Percentiles rank a stretch among this genome's conserved stretches.
phyloP scores from a whole-genome alignment of 768 basidiomycete genomes.

The Rickenella mellea region DNA sequence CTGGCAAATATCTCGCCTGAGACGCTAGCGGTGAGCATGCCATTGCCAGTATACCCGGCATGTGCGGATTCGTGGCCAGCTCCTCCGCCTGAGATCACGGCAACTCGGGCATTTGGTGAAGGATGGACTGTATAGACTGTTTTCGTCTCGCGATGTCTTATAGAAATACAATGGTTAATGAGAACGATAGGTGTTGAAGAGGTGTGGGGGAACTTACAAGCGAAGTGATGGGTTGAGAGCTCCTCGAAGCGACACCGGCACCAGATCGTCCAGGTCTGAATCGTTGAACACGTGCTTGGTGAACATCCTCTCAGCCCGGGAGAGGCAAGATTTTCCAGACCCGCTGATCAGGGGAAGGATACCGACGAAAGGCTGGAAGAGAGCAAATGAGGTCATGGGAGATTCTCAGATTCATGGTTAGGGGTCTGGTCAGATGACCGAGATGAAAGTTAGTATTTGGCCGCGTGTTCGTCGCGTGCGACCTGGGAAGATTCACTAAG shows the following conservation, averaged over 20 bases:
- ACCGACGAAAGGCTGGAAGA: no score
- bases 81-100: slow-evolving; percentile 40
- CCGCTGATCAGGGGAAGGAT: no score
- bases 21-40: slow-evolving; percentile 45
- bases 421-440: no score
- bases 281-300: slow-evolving; percentile 33
- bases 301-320: no score
- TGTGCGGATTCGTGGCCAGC: slow-evolving; percentile 55
- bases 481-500: no score
- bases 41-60: slow-evolving; percentile 45
- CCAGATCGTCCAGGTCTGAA: slow-evolving; percentile 32
- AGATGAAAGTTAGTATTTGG: no score
- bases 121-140: slow-evolving; percentile 22
- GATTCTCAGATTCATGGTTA: no score
- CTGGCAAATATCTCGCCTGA: slow-evolving; percentile 58
- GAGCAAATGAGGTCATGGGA: no score
- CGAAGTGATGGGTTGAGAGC: slow-evolving; percentile 29
- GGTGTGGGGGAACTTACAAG: slow-evolving; percentile 21
- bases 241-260: slow-evolving; percentile 32
- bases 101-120: slow-evolving; percentile 19
- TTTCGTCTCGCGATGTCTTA: slow-evolving; percentile 27
- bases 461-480: no score
- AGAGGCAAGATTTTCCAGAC: no score
- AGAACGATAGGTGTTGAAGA: neutral
- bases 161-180: neutral